Evolutionary conservation across 164 flowering plant species (phyloP), one percentile per base, ranked within the genome.

Genomic region (Litsea cubeba): DNA sequence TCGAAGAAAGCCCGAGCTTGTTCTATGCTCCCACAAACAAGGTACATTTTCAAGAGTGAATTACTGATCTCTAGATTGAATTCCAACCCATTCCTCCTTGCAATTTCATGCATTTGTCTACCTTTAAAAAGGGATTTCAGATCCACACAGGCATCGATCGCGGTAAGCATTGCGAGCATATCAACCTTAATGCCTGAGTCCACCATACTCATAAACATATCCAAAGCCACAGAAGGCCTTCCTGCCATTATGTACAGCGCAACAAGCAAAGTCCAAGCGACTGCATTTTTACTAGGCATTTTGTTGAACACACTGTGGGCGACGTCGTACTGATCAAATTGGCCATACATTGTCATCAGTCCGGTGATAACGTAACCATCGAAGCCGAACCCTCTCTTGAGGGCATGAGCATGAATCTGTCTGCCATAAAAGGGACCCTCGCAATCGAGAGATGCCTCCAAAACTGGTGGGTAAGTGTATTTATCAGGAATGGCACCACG

Each of bases 21-120:
- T 49, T 76, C 72, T 15, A 89, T 58, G 65, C 84, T 80, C 5
- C 79, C 84, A 70, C 90, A 90, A 35, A 87, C 90, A 17, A 89
- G 25, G 68, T 87, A 88, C 97, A 91, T 87, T 79, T 84, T 87
- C 79, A 88, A 50, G 5, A 90, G 84, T 8, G 93, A 82, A 76
- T 88, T 91, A 66, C 89, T 73, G 25, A 91, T 94, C 77, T 88
- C 63, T 57, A 84, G 69, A 72, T 88, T 82, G 68, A 46, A 84
- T 57, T 86, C 88, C 35, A 91, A 69, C 6, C 86, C 88, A 71
- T 49, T 73, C 30, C 72, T 79, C 78, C 32, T 77, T 0, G 88
- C 91, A 80, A 87, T 76, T 32, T 74, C 70, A 68, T 88, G 94
- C 72, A 88, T 72, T 12, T 73, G 82, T 68, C 79, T 82, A 10